Evolutionary conservation across 805 yeast genomes (phyloP), one percentile per base, ranked within the genome.

Genomic region (Novakomyces olei): DNA sequence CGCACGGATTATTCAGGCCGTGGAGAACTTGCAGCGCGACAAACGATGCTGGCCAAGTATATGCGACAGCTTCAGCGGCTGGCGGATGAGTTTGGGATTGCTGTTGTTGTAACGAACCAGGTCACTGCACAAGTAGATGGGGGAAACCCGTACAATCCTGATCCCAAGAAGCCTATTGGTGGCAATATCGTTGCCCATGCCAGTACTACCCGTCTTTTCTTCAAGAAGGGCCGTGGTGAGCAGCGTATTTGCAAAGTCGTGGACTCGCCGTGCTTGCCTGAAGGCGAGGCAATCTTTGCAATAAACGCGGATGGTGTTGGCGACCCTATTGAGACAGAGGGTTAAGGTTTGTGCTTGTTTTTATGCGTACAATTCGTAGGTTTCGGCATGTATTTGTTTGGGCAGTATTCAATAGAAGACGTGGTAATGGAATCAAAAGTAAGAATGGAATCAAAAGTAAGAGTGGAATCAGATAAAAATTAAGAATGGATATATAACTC

Each of bases 91-190:
- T 88, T 78, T 54, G 98, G 98, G 29, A 80, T 88, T 36, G 98
- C 96, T 0, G 93, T 85, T 6, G 81, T 88, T 5, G 80, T 88
- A 29, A 77, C 91, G 2, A 88, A 88, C 55, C 98, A 88, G 54
- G 98, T 88, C 15, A 94, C 80, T 5, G 95, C 96, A 3, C 95
- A 83, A 53, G 98, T 88, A 14, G 98, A 88, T 48, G 91, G 91
- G 46, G 60, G 61, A 53, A 63, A 68, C 18, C 57, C 69, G 58
- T 83, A 72, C 51, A 81, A 83, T 44, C 92, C 94, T 1, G 98
- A 88, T 52, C 95, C 96, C 10, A 88, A 88, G 53, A 88, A 88
- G 52, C 98, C 98, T 12, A 85, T 88, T 43, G 98, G 98, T 39
- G 98, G 98, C 37, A 85, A 88, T 48, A 88, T 88, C 44, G 74